These are phyloP conservation scores for Mrakia gelida DNA, from an alignment of 768 basidiomycete genomes.

Conservation along the genomic window DNA sequence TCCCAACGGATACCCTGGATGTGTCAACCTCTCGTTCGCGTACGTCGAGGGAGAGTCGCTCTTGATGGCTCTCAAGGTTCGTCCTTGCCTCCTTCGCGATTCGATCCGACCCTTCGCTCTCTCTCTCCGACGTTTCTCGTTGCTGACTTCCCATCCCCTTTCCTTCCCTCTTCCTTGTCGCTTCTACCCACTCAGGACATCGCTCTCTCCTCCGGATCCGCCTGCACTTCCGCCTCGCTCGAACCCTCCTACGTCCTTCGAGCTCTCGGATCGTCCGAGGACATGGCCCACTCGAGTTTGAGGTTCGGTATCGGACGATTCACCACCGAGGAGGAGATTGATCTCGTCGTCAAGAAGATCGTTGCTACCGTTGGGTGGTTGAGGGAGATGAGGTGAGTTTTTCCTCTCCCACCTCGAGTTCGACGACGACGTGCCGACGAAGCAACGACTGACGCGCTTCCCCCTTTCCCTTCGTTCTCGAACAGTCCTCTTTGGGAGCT, in stretches of 20 bases:
- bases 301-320: slow-evolving; percentile 97
- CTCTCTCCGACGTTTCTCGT: neutral
- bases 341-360: slow-evolving; percentile 85
- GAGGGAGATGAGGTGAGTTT: slow-evolving; percentile 72
- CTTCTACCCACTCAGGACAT: slow-evolving; percentile 60
- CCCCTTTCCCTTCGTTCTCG: neutral
- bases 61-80: slow-evolving; percentile 92
- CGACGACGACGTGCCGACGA: neutral
- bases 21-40: slow-evolving; percentile 89
- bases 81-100: slow-evolving; percentile 27
- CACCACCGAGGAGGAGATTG: slow-evolving; percentile 94
- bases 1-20: slow-evolving; percentile 84
- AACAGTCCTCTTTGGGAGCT: slow-evolving; percentile 91
- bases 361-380: slow-evolving; percentile 78
- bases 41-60: slow-evolving; percentile 97
- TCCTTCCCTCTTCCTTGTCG: slow-evolving; percentile 13
- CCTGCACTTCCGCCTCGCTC: slow-evolving; percentile 95
- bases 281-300: slow-evolving; percentile 97
- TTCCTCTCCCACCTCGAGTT: neutral
- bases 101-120: neutral
- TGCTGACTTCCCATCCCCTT: slow-evolving; percentile 9
- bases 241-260: slow-evolving; percentile 98
- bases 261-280: slow-evolving; percentile 84
- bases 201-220: slow-evolving; percentile 94
- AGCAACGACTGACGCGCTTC: slow-evolving; percentile 6